Evolutionary conservation across 192 early-diverging fungal species (phyloP), one percentile per base, ranked within the genome.

Genomic region (Thoreauomyces humboldtii): DNA sequence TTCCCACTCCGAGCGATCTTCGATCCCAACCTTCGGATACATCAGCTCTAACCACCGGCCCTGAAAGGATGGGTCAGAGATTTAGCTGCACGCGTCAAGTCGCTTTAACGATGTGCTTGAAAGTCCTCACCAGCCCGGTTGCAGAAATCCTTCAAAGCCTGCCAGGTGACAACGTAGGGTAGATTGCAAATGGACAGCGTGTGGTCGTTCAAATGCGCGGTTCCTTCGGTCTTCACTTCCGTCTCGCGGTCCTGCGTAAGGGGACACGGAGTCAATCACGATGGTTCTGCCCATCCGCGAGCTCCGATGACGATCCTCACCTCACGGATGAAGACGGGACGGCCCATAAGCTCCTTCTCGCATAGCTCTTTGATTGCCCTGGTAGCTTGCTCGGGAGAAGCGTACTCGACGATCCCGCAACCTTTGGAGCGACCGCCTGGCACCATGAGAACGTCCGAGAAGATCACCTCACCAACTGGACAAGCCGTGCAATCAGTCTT

Each of bases 61-160:
- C 86, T 85, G 53, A 41, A 41, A 17, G n/a, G n/a, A n/a, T n/a
- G n/a, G n/a, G n/a, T n/a, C n/a, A n/a, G n/a, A n/a, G n/a, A n/a
- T n/a, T n/a, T n/a, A n/a, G n/a, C n/a, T n/a, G n/a, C n/a, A n/a
- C n/a, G n/a, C n/a, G n/a, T n/a, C n/a, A n/a, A n/a, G n/a, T n/a
- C n/a, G n/a, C n/a, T n/a, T n/a, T n/a, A n/a, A n/a, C n/a, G n/a
- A n/a, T n/a, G n/a, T n/a, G n/a, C n/a, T n/a, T n/a, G n/a, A n/a
- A n/a, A 21, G 31, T 31, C 50, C 59, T 1, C 41, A 62, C 85
- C 89, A 36, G 89, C 85, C 65, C 77, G 79, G 53, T 88, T 78
- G 73, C 91, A 93, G 38, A 91, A 59, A 70, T 91, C 89, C 59
- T 93, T 93, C 69, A 93, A 46, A 58, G 92, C 91, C 70, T 93